Evolutionary conservation across 805 yeast species (phyloP), one percentile per base, ranked within the genome.

Genomic region (Blastobotrys mokoenaii): DNA sequence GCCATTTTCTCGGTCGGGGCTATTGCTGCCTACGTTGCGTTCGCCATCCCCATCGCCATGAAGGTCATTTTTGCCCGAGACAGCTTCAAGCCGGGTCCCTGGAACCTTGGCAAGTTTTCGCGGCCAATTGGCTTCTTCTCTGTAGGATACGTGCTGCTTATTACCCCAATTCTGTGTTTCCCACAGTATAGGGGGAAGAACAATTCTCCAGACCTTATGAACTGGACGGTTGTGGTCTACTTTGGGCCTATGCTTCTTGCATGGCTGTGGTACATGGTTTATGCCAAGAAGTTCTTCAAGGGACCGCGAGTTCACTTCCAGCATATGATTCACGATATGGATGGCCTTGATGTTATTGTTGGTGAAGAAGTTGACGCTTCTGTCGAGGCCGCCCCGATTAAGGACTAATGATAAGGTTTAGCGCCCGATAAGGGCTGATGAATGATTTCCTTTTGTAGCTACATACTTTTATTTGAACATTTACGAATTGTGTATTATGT

Each of bases 1-100:
- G 87, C 88, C n/a, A 67, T 82, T 39, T 82, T 82, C 65, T 74
- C 84, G 1, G 66, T 82, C 35, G 76, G 74, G 27, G 73, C 86
- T 2, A 72, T 79, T 48, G 74, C 82, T 8, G 81, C 84, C 46
- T 77, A 79, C 58, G 73, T 80, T 22, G 77, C 84, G 2, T 77
- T 85, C 84, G 68, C 76, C 43, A 66, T 70, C 38, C 87, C 88
- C 17, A 72, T 78, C 20, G 65, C 76, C 43, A 63, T 78, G 46
- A 67, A 76, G 44, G 64, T 76, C 41, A 72, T 79, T 1, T 56
- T 47, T 44, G 66, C 66, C 32, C 80, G 79, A 32, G 62, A 65
- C 10, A 65, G 74, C 39, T 79, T 80, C 54, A 66, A 58, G 11
- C 86, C 86, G 1, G 93, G 90, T 3, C 77, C 78, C 3, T 82